These are phyloP conservation scores for Actinomortierella ambigua DNA, from an alignment of 371 early-diverging fungal genomes.

Conservation along the genomic window DNA sequence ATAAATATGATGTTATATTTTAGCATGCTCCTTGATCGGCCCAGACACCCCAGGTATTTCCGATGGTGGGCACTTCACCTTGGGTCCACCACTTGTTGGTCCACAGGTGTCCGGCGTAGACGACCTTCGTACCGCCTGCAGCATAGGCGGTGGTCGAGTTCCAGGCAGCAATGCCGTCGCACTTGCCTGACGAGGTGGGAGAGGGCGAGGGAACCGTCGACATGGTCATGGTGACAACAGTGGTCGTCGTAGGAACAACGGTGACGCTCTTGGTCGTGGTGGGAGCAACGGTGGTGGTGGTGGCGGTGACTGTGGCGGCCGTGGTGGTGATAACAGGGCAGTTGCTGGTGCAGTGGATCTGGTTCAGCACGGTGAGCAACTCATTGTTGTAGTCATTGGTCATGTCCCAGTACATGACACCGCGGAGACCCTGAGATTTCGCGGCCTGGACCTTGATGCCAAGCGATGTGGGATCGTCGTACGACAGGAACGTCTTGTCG, in stretches of 20 bases:
- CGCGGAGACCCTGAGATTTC: slow-evolving; percentile 55
- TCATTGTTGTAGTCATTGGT: slow-evolving; percentile 59
- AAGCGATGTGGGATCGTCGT: slow-evolving; percentile 70
- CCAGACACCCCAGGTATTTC: slow-evolving; percentile 40
- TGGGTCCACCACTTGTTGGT: slow-evolving; percentile 58
- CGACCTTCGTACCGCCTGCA: slow-evolving; percentile 32
- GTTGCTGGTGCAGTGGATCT: slow-evolving; percentile 48
- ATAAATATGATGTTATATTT: no score
- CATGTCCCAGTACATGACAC: slow-evolving; percentile 72
- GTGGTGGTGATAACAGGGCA: slow-evolving; percentile 25
- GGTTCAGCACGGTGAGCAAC: slow-evolving; percentile 51
- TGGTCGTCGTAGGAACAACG: slow-evolving; percentile 7
- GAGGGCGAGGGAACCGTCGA: slow-evolving; percentile 4
- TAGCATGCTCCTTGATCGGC: slow-evolving; percentile 49
- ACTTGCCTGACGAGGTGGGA: slow-evolving; percentile 8
- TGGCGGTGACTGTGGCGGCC: slow-evolving; percentile 3
- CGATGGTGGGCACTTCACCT: slow-evolving; percentile 35
- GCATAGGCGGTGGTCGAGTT: slow-evolving; percentile 16
- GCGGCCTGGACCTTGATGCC: slow-evolving; percentile 64
- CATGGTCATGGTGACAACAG: neutral
- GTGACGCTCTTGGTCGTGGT: slow-evolving; percentile 5
- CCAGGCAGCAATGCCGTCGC: slow-evolving; percentile 34
- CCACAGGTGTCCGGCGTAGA: slow-evolving; percentile 48
- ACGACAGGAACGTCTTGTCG: slow-evolving; percentile 64
- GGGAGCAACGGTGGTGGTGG: slow-evolving; percentile 6